Evolutionary conservation across 306 rosid species (phyloP).

Genomic region (Glycine soja): DNA sequence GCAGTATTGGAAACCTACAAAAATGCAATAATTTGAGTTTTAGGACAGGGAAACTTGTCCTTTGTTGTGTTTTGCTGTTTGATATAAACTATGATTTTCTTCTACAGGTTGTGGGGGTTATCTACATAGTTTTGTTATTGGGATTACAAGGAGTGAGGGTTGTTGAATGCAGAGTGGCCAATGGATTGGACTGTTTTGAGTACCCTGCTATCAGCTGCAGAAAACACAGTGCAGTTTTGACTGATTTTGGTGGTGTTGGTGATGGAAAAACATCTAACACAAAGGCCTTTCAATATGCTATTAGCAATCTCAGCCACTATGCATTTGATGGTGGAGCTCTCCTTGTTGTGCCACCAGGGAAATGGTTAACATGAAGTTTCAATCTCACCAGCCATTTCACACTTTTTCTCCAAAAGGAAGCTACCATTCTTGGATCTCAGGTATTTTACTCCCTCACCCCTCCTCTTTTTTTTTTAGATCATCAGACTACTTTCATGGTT

Average conservation of each 20-base stretch:
- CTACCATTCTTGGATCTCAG: conserved; percentile 71
- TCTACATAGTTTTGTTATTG: conserved; percentile 11
- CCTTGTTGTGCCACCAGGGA: conserved; percentile 76
- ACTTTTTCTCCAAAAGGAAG: conserved; percentile 67
- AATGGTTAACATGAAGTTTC: conserved; percentile 84
- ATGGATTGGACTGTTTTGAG: too few species aligned
- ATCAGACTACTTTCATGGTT: too few species aligned
- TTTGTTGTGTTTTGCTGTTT: conserved; percentile 6
- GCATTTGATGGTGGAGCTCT: conserved; percentile 73
- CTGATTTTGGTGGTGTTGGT: too few species aligned
- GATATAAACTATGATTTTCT: conserved; percentile 30
- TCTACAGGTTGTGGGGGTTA: conserved; percentile 34
- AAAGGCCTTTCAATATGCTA: too few species aligned
- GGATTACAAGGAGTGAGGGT: conserved; percentile 38
- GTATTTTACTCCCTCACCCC: conserved; percentile 35
- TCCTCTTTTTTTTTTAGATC: not conserved
- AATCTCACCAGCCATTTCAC: conserved; percentile 89
- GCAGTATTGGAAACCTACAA: too few species aligned
- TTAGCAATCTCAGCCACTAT: too few species aligned
- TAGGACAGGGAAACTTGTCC: not conserved
- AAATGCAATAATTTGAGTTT: not conserved
- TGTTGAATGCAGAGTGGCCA: conserved; percentile 46
- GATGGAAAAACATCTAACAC: too few species aligned
- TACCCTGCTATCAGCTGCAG: too few species aligned
- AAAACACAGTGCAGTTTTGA: too few species aligned